Conservation (phyloP, 2,329 filamentous ascomycete genomes). For the Hypoxylon sp. region DNA sequence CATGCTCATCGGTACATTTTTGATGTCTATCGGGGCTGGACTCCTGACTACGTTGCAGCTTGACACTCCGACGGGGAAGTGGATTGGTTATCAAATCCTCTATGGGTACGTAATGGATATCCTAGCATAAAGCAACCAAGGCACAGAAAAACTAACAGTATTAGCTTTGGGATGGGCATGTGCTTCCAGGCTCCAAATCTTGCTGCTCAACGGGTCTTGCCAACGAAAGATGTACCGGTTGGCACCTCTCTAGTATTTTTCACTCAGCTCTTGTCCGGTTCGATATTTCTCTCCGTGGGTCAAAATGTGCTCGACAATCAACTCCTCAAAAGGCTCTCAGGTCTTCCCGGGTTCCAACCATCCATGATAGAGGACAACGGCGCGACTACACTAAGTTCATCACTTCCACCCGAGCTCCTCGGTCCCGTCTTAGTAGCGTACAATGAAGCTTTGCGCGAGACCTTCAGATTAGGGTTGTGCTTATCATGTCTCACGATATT, state of each 20-base stretch:
- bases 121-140: conserved; percentile 50
- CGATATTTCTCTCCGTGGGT: conserved; percentile 63
- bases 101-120: conserved; percentile 49
- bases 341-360: conserved; percentile 52
- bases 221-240: conserved; percentile 59
- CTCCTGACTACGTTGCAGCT: conserved; percentile 48
- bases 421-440: conserved; percentile 63
- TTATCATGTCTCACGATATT: conserved; percentile 68
- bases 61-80: conserved; percentile 41
- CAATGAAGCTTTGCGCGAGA: conserved; percentile 71
- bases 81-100: conserved; percentile 54
- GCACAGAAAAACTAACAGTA: background rate
- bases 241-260: conserved; percentile 63
- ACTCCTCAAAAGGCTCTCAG: conserved; percentile 56
- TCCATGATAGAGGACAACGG: conserved; percentile 52
- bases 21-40: conserved; percentile 49
- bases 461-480: conserved; percentile 73
- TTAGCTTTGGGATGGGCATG: conserved; percentile 60
- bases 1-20: conserved; percentile 39
- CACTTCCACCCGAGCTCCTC: conserved; percentile 47
- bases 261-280: conserved; percentile 62
- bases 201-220: conserved; percentile 64
- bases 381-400: conserved; percentile 50
- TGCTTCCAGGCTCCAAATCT: conserved; percentile 62
- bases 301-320: conserved; percentile 62